Evolutionary conservation across 495 filamentous ascomycete species (phyloP), one percentile per base, ranked within the genome.

Genomic region (Opeltia flavorubescens): DNA sequence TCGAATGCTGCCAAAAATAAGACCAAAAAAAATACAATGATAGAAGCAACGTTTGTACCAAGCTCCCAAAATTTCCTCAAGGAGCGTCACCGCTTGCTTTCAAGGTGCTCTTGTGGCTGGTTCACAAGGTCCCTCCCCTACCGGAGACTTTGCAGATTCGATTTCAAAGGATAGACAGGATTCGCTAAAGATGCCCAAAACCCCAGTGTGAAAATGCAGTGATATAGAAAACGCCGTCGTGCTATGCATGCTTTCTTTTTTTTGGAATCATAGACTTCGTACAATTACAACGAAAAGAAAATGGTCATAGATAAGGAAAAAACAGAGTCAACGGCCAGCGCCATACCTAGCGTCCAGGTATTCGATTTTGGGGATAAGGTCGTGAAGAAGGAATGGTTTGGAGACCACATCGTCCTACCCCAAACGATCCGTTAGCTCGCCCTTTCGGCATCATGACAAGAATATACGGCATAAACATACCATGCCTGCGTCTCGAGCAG

Each of bases 381-480:
- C 81, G 5, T 70, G 64, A 34, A 85, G 79, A 12, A 78, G 69
- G 55, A 91, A 89, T 9, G 86, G 86, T 55, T 93, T 93, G 4
- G 80, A 78, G 28, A 91, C 78, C 13, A 87, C 76, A 56, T 81
- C 83, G 58, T 89, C 83, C 81, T 84, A 50, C n/a, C 4, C 6
- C n/a, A 36, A 26, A 12, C 13, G 28, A 12, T 20, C 11, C 40
- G 50, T 49, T 36, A 52, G 21, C 28, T 3, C 5, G 15, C 17
- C 4, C 38, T 6, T 33, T 21, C 45, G 42, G 23, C 33, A 46
- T 33, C 25, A 46, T 21, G 27, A 25, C 43, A 26, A 6, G n/a
- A 8, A 33, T 8, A 35, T 7, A 34, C 13, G 35, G 28, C 25
- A 36, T 8, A 17, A 43, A 64, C 67, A 51, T 57, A 73, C 80